Conservation (phyloP, 441 rosid species). For the Syzygium malaccense region DNA sequence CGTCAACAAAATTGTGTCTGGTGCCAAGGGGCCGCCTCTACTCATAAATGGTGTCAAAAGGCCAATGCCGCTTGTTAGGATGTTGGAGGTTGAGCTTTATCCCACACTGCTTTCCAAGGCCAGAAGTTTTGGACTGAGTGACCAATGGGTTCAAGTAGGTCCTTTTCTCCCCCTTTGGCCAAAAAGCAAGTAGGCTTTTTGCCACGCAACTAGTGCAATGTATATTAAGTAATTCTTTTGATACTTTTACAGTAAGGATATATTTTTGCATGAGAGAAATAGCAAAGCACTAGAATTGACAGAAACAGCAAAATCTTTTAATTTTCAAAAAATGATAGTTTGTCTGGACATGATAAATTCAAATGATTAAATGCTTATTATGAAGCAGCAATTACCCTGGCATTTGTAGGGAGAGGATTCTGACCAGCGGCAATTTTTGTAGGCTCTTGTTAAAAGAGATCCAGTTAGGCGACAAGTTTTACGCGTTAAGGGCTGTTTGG, state of each 20-base stretch:
- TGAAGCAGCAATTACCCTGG: not conserved
- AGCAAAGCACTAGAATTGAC: not conserved
- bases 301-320: not conserved
- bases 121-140: conserved; percentile 81
- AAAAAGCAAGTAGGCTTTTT: not conserved
- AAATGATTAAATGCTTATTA: not conserved
- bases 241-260: not conserved
- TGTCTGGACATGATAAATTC: not conserved
- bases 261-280: not conserved
- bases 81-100: conserved; percentile 85
- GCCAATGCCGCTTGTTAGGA: conserved; percentile 86
- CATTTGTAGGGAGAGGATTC: not conserved
- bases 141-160: conserved; percentile 87
- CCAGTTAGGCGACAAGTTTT: conserved; percentile 82
- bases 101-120: conserved; percentile 93
- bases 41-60: conserved; percentile 84
- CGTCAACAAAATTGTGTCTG: conserved; percentile 63
- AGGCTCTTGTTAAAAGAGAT: conserved; percentile 94
- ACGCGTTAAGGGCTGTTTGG: conserved; percentile 91
- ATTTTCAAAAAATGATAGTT: not conserved
- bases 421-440: conserved; percentile 7
- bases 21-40: conserved; percentile 65
- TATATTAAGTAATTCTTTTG: not conserved
- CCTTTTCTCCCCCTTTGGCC: not conserved
- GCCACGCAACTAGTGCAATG: not conserved